Evolutionary conservation across 805 yeast genomes (phyloP), one percentile per base, ranked within the genome.

Genomic region (Danielia oregonensis): DNA sequence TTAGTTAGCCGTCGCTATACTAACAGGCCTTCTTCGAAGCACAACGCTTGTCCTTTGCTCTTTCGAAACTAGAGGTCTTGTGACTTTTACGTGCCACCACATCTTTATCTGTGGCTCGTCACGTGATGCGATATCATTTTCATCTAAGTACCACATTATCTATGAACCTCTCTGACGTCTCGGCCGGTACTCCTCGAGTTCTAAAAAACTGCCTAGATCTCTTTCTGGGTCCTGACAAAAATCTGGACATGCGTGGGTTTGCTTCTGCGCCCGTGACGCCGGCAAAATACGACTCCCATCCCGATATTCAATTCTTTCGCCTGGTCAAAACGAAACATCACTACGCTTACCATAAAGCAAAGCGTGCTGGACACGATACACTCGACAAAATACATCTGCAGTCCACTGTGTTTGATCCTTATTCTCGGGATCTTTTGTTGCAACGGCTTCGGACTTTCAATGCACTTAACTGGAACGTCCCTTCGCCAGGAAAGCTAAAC

Each of bases 391-490:
- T 35, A 10, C 22, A 17, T 3, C 14, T 17, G 24, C 10, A 15
- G 7, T 4, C 27, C 17, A 30, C 53, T 4, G 49, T 43, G 4
- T 65, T 60, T 40, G 63, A 62, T 41, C 77, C 78, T 0, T 69
- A 51, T 39, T 61, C 60, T 21, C 44, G 65, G 12, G 43, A 43
- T 1, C 39, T 42, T 15, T 57, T 78, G 4, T 41, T 70, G 8
- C 50, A 54, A 4, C 51, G 83, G 29, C 53, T 78, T 15, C 36
- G 50, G 12, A 62, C 78, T 1, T 78, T 59, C 47, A 63, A 61
- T 6, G 59, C 70, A 2, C 45, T 69, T 24, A 70, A 70, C 46
- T 78, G 82, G 82, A 52, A 58, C 11, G 44, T 74, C 1, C 65
- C 63, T 1, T 27, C 21, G 14, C 21, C 33, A 9, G 36, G 38